phyloP scores from a whole-genome alignment of 2,329 filamentous ascomycete genomes.

The Aspergillus terreus region DNA sequence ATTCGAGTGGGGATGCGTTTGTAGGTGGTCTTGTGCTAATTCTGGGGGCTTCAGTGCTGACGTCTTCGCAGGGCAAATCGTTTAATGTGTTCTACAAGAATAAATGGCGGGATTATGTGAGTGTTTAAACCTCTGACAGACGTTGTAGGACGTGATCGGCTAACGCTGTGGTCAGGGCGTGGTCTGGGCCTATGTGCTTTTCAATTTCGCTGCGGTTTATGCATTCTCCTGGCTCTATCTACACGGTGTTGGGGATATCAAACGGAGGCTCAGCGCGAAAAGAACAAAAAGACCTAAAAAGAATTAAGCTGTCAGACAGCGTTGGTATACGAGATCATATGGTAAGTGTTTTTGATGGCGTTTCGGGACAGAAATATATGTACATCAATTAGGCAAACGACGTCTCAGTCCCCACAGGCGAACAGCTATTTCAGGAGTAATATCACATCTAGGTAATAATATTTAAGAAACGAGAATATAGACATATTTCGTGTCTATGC shows the following conservation, averaged over 20 bases:
- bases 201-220: conserved; percentile 59
- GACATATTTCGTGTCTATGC: not conserved
- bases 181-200: conserved; percentile 60
- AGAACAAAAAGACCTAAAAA: conserved; percentile 20
- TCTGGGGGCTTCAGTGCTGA: not conserved
- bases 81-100: conserved; percentile 61
- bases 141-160: not conserved
- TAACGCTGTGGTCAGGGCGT: conserved; percentile 44
- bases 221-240: conserved; percentile 55
- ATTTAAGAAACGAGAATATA: not conserved
- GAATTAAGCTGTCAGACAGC: not conserved
- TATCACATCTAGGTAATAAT: too few relatives aligned
- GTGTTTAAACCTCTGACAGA: conserved; percentile 9
- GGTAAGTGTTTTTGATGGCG: too few relatives aligned
- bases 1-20: conserved; percentile 59
- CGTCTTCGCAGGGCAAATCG: conserved; percentile 26
- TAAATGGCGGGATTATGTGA: conserved; percentile 62
- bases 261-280: conserved; percentile 28
- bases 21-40: conserved; percentile 29
- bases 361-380: too few relatives aligned
- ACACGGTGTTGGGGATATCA: conserved; percentile 29
- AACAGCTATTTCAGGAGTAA: too few relatives aligned
- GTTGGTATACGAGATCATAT: too few relatives aligned
- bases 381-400: too few relatives aligned
- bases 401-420: too few relatives aligned